A percentile compares a stretch with the other conserved stretches of the same genome.
Conservation (phyloP, 2,329 filamentous ascomycete genomes). For the Ambrosiella cleistominuta region DNA sequence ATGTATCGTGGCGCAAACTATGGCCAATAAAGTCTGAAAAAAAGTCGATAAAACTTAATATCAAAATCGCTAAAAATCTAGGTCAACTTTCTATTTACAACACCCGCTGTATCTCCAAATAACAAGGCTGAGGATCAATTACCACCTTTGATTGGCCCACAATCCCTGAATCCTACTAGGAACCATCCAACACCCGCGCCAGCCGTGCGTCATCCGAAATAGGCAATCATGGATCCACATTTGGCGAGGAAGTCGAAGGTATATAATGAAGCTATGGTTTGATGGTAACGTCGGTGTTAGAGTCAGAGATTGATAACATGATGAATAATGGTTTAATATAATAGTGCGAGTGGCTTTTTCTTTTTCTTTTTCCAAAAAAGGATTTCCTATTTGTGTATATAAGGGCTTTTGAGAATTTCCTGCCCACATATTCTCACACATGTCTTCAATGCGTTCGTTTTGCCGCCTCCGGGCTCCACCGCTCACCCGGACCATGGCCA, state of each 20-base stretch:
- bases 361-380: too few relatives aligned
- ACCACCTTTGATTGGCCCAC: not conserved
- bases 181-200: not conserved
- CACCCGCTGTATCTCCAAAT: too few relatives aligned
- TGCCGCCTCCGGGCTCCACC: not conserved
- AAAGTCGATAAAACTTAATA: too few relatives aligned
- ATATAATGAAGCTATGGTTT: not conserved
- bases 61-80: too few relatives aligned
- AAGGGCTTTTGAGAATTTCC: too few relatives aligned
- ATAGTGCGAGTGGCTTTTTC: not conserved
- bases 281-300: not conserved
- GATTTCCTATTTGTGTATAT: too few relatives aligned
- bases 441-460: not conserved
- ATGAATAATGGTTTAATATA: not conserved
- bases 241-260: not conserved
- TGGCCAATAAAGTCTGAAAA: too few relatives aligned
- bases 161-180: not conserved
- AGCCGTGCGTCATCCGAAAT: not conserved
- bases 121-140: not conserved
- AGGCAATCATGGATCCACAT: constrained; percentile 1
- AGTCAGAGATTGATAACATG: not conserved
- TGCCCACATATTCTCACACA: not conserved
- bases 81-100: too few relatives aligned
- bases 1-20: too few relatives aligned
- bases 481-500: not conserved